A percentile compares a stretch with the other conserved stretches of the same genome.
Evolutionary conservation across 257 asterid genomes (phyloP).

Genomic region (Cinchona pubescens): DNA sequence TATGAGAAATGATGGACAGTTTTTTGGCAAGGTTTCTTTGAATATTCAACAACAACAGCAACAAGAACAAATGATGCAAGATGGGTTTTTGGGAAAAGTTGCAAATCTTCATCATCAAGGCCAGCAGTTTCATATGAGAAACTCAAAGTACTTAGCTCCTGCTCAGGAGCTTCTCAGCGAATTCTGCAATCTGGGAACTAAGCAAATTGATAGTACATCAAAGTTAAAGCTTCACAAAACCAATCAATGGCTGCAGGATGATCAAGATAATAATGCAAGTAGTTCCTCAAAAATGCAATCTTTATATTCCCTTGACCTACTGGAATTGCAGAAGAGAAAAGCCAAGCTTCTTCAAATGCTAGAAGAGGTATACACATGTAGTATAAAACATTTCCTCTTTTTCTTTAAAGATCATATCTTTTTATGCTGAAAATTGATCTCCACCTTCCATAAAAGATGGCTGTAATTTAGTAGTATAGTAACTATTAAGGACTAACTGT

Average conservation of each 20-base stretch:
- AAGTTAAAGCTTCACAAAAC: constrained; percentile 34
- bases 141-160: constrained; percentile 56
- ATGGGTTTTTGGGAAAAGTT: constrained; percentile 32
- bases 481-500: constrained; percentile 24
- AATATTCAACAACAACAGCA: constrained; percentile 30
- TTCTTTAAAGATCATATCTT: background rate
- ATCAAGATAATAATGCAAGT: constrained; percentile 36
- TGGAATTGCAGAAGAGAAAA: constrained; percentile 76
- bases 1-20: constrained; percentile 24
- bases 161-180: constrained; percentile 73
- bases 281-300: constrained; percentile 37
- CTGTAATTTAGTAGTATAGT: background rate
- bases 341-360: constrained; percentile 74
- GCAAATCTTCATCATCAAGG: constrained; percentile 16
- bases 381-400: background rate
- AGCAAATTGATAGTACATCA: constrained; percentile 23
- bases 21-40: constrained; percentile 28
- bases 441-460: constrained; percentile 1
- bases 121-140: constrained; percentile 33
- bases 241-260: constrained; percentile 35
- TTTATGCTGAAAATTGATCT: background rate
- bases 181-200: constrained; percentile 61
- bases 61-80: constrained; percentile 31
- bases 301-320: constrained; percentile 59
- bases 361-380: constrained; percentile 52